phyloP scores from a whole-genome alignment of 345 rosid species.

The Mallotus nudiflorus region DNA sequence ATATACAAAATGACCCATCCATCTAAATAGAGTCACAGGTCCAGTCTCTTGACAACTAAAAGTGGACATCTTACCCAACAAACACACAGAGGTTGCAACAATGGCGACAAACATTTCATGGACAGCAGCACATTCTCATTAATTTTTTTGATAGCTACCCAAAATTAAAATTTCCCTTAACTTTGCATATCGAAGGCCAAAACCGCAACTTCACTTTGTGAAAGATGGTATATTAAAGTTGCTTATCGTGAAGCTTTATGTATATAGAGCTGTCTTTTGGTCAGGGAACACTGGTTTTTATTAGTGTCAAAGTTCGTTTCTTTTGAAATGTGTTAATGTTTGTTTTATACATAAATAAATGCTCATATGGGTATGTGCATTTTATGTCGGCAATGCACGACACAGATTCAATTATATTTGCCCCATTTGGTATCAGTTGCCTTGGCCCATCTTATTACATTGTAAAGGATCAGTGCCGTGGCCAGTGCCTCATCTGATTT shows the following conservation, averaged over 20 bases:
- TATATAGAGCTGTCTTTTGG: slow-evolving; percentile 14
- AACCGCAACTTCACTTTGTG: not conserved
- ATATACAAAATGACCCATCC: too few species aligned
- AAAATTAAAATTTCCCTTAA: not conserved
- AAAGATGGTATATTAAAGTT: not conserved
- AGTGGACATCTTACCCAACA: slow-evolving; percentile 20
- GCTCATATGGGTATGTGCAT: slow-evolving; percentile 9
- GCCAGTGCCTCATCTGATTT: too few species aligned
- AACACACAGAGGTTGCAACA: not conserved
- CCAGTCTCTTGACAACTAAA: too few species aligned
- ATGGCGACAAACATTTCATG: slow-evolving; percentile 14
- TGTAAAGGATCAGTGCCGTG: too few species aligned
- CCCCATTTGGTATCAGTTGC: not conserved
- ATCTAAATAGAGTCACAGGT: too few species aligned
- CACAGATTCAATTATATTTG: slow-evolving; percentile 5
- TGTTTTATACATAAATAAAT: too few species aligned
- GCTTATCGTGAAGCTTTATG: not conserved
- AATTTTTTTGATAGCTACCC: slow-evolving; percentile 10
- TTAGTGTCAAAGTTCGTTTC: not conserved
- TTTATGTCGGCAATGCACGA: slow-evolving; percentile 29
- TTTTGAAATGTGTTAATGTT: too few species aligned
- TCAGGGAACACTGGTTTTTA: slow-evolving; percentile 23
- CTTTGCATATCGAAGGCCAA: slow-evolving; percentile 4
- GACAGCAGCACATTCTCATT: slow-evolving; percentile 29
- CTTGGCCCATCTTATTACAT: not conserved